Percentiles rank a stretch among this genome's conserved stretches.
Conservation (phyloP, 73 alveolate species). For the Paramecium primaurelia region DNA sequence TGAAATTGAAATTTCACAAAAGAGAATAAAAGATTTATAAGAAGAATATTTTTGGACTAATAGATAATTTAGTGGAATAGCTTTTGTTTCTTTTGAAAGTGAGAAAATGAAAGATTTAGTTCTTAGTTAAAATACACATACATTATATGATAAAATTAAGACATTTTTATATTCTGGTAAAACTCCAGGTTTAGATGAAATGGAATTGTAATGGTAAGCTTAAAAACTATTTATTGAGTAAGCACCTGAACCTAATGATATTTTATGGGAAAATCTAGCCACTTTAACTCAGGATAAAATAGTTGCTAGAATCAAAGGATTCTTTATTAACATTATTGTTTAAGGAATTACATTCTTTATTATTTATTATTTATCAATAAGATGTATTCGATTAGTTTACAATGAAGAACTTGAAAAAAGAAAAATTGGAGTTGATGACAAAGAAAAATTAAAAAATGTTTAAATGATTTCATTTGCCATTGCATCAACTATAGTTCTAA, state of each 20-base stretch:
- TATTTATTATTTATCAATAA: background rate
- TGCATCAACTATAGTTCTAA: background rate
- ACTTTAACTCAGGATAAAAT: constrained; percentile 33
- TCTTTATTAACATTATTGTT: background rate
- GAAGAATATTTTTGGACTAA: constrained; percentile 1
- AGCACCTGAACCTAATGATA: constrained; percentile 64
- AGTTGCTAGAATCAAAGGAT: constrained; percentile 32
- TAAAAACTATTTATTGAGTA: constrained; percentile 2
- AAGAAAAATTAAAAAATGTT: background rate
- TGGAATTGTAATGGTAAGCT: background rate
- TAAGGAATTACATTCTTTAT: background rate
- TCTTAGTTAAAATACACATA: background rate
- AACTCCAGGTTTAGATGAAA: constrained; percentile 10
- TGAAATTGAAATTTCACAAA: background rate
- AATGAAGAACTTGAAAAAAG: background rate
- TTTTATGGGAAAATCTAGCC: constrained; percentile 44
- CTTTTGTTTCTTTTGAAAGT: constrained; percentile 57
- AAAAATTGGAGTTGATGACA: background rate
- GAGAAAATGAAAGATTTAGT: constrained; percentile 43
- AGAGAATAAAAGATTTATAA: background rate
- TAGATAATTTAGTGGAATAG: constrained; percentile 36
- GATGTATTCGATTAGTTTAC: background rate
- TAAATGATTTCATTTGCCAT: background rate
- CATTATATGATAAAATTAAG: background rate
- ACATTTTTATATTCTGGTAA: background rate